Evolutionary conservation across 257 asterid genomes (phyloP).

Genomic region (Paraleonurus japonicus): DNA sequence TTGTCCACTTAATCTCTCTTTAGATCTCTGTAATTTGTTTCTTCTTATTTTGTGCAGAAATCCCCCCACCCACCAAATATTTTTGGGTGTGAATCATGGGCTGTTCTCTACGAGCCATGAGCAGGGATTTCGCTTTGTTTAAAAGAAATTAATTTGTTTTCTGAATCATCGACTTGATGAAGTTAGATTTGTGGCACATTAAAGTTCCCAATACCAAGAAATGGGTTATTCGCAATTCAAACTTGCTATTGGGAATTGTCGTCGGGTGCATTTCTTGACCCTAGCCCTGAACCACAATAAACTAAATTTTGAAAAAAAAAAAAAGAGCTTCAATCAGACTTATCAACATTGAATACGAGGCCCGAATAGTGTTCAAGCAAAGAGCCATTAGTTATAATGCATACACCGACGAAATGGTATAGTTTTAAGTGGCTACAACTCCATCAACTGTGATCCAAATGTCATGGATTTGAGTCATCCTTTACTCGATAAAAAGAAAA

Average conservation of each 20-base stretch:
- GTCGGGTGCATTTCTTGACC: background rate
- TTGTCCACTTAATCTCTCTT: constrained; percentile 6
- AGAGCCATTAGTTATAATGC: background rate
- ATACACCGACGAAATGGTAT: too few species aligned
- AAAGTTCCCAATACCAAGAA: background rate
- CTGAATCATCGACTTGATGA: background rate
- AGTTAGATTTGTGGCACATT: background rate
- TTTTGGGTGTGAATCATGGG: background rate
- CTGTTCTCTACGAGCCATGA: background rate
- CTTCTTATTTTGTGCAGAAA: background rate
- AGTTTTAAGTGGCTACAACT: too few species aligned
- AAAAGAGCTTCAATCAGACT: too few species aligned
- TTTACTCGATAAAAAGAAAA: too few species aligned
- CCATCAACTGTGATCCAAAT: too few species aligned
- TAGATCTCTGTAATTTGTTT: background rate
- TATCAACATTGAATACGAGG: background rate
- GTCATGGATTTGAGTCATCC: too few species aligned
- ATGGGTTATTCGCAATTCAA: background rate
- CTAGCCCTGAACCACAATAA: background rate
- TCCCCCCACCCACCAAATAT: background rate
- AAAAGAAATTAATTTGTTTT: background rate
- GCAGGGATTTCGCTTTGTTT: constrained; percentile 6
- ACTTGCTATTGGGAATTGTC: background rate
- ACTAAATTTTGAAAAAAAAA: too few species aligned
- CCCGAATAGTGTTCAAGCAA: background rate